Percentiles rank a stretch among this genome's conserved stretches.
Evolutionary conservation across 306 rosid species (phyloP).

Genomic region (Calophaca sinica): DNA sequence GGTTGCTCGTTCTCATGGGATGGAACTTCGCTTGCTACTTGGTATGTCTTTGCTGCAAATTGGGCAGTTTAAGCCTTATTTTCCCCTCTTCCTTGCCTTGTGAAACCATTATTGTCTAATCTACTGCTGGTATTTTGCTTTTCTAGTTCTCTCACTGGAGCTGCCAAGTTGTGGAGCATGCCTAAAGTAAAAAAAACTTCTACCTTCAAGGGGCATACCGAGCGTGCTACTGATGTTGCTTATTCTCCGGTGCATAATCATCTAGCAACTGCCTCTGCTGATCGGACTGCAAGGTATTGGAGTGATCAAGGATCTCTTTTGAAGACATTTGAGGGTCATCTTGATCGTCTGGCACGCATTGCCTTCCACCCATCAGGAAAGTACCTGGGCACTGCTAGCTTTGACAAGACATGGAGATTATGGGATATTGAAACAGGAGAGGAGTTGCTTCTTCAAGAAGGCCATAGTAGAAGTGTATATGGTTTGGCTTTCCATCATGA

Average conservation of each 20-base stretch:
- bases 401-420: conserved; percentile 97
- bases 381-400: conserved; percentile 93
- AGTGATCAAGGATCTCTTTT: conserved; percentile 74
- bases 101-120: conserved; percentile 33
- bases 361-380: conserved; percentile 97
- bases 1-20: conserved; percentile 85
- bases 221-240: conserved; percentile 83
- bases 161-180: conserved; percentile 91
- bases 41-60: conserved; percentile 54
- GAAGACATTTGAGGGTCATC: conserved; percentile 85
- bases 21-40: conserved; percentile 81
- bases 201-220: conserved; percentile 85
- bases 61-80: conserved; percentile 27
- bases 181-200: conserved; percentile 69
- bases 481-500: conserved; percentile 83
- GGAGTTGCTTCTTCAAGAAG: conserved; percentile 97
- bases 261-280: conserved; percentile 95
- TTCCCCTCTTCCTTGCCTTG: not conserved
- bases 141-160: conserved; percentile 78
- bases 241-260: conserved; percentile 80
- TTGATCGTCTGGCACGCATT: conserved; percentile 95
- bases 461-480: conserved; percentile 90
- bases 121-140: conserved; percentile 41
- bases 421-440: conserved; percentile 91
- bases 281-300: conserved; percentile 91